Base-by-base conservation (phyloP, 1,284 basidiomycete species). In the Takashimella koratensis region DNA sequence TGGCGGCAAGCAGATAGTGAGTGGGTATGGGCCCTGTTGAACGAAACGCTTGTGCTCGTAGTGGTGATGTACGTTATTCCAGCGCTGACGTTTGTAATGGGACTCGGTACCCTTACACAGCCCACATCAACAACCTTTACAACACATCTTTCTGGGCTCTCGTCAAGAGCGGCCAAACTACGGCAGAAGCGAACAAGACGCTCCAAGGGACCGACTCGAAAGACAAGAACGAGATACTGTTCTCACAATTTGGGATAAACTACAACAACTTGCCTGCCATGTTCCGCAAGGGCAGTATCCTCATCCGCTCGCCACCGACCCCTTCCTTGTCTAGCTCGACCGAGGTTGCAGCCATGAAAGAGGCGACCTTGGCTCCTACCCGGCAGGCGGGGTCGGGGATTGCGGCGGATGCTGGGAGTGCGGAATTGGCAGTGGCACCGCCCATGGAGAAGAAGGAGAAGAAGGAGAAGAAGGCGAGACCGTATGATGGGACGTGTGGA, bases 91-190 rank as follows among this genome's bases (percentile, higher is more conserved):
- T n/a, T n/a, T n/a, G n/a, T n/a, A n/a, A n/a, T n/a, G n/a, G n/a
- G n/a, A n/a, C n/a, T n/a, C n/a, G n/a, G n/a, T n/a, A n/a, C n/a
- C n/a, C n/a, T 56, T 56, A 25, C 13, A 5, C 66, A 96, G 93
- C 96, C 0, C 96, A 98, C 72, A 90, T 98, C 73, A 98, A 98
- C 74, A 98, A 98, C 70, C 79, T 98, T 21, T 95, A 98, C 79
- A 98, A 98, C 67, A 98, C 96, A 0, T 80, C 80, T 0, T 98
- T 98, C 72, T 98, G 95, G 96, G 88, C 93, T 0, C 80, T 98
- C 8, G 85, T 98, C 0, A 84, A 88, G 42, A 88, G 85, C 6
- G 87, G 85, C 0, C 78, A 86, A 68, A 86, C 84, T 0, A 85
- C 87, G 1, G 81, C 84, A 3, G 83, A 96, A 61, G 94, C 94